A percentile compares a stretch with the other conserved stretches of the same genome.
These are phyloP conservation scores for Pythium biforme DNA, from an alignment of 352 stramenopile genomes.

Conservation along the genomic window DNA sequence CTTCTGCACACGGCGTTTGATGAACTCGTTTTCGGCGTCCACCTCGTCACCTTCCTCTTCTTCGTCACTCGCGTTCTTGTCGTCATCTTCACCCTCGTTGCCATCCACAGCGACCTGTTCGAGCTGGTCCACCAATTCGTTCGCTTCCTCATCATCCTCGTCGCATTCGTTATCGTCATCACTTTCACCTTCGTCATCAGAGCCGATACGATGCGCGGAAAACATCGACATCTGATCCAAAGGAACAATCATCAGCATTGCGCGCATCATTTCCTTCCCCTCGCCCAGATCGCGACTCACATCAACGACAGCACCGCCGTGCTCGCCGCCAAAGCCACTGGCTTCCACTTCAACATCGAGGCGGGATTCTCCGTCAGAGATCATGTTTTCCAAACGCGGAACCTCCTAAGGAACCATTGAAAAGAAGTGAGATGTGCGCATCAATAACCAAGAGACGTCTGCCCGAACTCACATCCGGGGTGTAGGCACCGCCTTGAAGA, in stretches of 20 bases:
- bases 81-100: constrained; percentile 22
- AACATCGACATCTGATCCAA: constrained; percentile 74
- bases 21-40: constrained; percentile 63
- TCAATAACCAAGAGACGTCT: background rate
- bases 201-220: constrained; percentile 53
- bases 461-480: constrained; percentile 44
- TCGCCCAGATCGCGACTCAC: constrained; percentile 23
- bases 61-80: too few relatives aligned
- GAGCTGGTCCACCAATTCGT: constrained; percentile 36
- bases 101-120: constrained; percentile 36
- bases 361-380: constrained; percentile 31
- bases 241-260: background rate
- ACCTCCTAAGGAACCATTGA: constrained; percentile 20
- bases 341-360: constrained; percentile 47
- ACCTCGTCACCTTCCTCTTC: constrained; percentile 35
- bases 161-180: constrained; percentile 34
- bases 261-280: too few relatives aligned
- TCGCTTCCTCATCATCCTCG: constrained; percentile 34
- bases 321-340: constrained; percentile 49
- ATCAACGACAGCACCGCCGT: constrained; percentile 30
- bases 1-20: constrained; percentile 81
- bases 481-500: constrained; percentile 78
- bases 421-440: too few relatives aligned
- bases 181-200: constrained; percentile 32
- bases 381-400: constrained; percentile 34